phyloP scores from a whole-genome alignment of 805 yeast species.

The Yamadazyma sp. region DNA sequence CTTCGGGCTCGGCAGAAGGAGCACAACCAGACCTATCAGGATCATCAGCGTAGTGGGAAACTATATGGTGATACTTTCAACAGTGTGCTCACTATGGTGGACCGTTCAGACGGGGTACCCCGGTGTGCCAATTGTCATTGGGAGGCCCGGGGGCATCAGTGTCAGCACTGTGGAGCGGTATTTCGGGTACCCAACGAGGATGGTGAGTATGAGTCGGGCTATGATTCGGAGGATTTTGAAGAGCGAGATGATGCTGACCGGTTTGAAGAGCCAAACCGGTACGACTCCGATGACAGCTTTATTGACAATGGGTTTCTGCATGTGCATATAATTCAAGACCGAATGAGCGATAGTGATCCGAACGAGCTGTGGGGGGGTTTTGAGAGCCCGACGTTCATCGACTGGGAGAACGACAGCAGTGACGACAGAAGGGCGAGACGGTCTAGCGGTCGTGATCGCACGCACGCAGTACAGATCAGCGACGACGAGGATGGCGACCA shows the following conservation, averaged over 20 bases:
- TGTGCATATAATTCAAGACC: conserved; percentile 23
- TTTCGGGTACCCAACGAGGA: conserved; percentile 38
- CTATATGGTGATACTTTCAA: conserved; percentile 53
- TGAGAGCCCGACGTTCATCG: conserved; percentile 2
- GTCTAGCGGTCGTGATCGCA: not conserved
- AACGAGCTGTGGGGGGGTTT: conserved; percentile 16
- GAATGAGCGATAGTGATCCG: conserved; percentile 6
- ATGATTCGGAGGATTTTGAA: conserved; percentile 36
- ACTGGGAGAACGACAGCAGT: conserved; percentile 3
- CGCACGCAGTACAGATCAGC: not conserved
- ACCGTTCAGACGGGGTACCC: conserved; percentile 68
- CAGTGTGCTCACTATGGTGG: conserved; percentile 54
- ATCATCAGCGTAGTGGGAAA: conserved; percentile 28
- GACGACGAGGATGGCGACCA: not conserved
- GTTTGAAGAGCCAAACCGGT: conserved; percentile 18
- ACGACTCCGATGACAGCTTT: conserved; percentile 36
- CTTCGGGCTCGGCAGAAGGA: conserved; percentile 16
- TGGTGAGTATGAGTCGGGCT: conserved; percentile 35
- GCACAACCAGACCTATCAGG: conserved; percentile 34
- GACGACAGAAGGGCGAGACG: not conserved
- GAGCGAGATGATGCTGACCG: conserved; percentile 21
- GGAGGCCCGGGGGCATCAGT: conserved; percentile 69
- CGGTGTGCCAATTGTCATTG: conserved; percentile 77
- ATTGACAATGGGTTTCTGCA: conserved; percentile 25
- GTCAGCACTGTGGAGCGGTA: conserved; percentile 65